Evolutionary conservation across 768 basidiomycete genomes (phyloP).

Genomic region (Lentinula edodes): DNA sequence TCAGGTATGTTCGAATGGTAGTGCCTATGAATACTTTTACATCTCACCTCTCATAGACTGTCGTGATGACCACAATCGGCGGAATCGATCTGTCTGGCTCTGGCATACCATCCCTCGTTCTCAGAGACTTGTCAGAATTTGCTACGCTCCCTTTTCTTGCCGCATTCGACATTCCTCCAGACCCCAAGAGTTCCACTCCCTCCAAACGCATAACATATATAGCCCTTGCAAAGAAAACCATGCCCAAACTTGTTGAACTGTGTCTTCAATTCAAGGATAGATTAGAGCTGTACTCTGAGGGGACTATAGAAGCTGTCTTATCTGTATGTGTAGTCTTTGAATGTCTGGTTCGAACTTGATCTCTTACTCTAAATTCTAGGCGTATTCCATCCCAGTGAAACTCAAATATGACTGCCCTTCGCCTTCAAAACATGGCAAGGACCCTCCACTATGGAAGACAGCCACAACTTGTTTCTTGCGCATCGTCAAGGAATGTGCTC

Average conservation of each 20-base stretch:
- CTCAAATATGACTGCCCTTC: constrained; percentile 93
- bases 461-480: constrained; percentile 77
- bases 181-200: constrained; percentile 34
- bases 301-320: constrained; percentile 79
- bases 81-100: constrained; percentile 58
- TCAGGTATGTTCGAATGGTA: constrained; percentile 43
- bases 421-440: constrained; percentile 83
- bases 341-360: neutral
- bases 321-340: constrained; percentile 46
- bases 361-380: constrained; percentile 34
- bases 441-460: constrained; percentile 89
- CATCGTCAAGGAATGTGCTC: constrained; percentile 63
- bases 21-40: neutral
- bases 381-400: constrained; percentile 87
- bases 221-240: constrained; percentile 79
- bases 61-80: constrained; percentile 67
- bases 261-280: constrained; percentile 62
- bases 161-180: constrained; percentile 54
- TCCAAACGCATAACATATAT: constrained; percentile 82
- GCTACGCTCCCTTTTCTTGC: constrained; percentile 83
- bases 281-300: constrained; percentile 65
- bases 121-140: constrained; percentile 83
- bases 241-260: constrained; percentile 80
- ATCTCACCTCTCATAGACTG: constrained; percentile 38
- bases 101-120: constrained; percentile 65